Evolutionary conservation across 768 basidiomycete species (phyloP), one percentile per base, ranked within the genome.

Genomic region (Fistulinella prunicolor): DNA sequence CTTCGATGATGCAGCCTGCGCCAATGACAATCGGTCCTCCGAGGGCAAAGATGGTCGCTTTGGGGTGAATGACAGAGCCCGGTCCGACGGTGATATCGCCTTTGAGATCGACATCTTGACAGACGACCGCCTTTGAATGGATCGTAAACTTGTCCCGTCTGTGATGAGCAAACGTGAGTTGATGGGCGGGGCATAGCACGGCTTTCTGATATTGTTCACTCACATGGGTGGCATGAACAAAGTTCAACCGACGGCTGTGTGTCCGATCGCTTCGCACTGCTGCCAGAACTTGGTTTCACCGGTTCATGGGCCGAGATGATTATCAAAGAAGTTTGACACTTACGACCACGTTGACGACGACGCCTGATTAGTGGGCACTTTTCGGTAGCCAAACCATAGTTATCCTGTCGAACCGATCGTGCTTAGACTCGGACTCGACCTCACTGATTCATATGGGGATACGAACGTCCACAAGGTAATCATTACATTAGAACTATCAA

Each of bases 81-180:
- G 89, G 76, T 22, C 93, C 94, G 48, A 99, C 87, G 17, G 93
- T 94, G 45, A 95, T 89, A 60, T 94, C 88, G 42, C 96, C 95
- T 64, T 91, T 90, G 57, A 98, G 76, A 53, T 97, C 94, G 24
- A 91, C 89, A 71, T 96, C 94, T 62, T 92, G 88, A 63, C 90
- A 92, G 23, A 97, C 87, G 40, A 95, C 78, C 6, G 92, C 88
- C 63, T 85, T 91, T 3, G 93, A 89, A 56, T 95, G 91, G 38
- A 96, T 90, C 6, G 85, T 87, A 61, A 89, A 86, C 64, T 88
- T 89, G 73, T 93, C 88, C 56, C 87, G 86, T 68, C 90, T 93
- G 61, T 4, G 19, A 39, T 10, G 43, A 34, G 13, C n/a, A 10
- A 6, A 20, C 2, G 32, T 53, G 3, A 47, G 35, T 34, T 26